Base-by-base conservation (phyloP, 2,329 filamentous ascomycete species). In the Exophiala sideris region DNA sequence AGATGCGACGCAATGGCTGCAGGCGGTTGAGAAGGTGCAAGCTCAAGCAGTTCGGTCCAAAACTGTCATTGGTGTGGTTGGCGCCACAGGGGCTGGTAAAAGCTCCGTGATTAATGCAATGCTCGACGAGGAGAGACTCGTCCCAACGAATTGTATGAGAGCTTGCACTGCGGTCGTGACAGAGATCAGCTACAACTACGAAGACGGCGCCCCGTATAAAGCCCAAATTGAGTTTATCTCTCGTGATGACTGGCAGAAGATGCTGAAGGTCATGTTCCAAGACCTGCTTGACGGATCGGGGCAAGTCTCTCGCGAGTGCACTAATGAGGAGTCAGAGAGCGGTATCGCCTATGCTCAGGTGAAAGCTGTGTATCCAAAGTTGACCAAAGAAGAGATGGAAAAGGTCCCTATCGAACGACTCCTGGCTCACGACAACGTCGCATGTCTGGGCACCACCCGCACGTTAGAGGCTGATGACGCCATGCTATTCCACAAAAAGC, bases 131-230 rank as follows among this genome's bases (percentile, higher is more conserved):
- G 80, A 85, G 58, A 72, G 77, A n/a, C 68, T 81, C 12, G 73
- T 75, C 0, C 76, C 78, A 0, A 82, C 79, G 0, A 81, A 79
- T 58, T 81, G 81, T 63, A 80, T 85, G 76, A 70, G 80, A 24
- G 82, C 83, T 1, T 85, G 82, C 52, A 86, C 83, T 0, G 81
- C 82, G 0, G 79, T 81, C 0, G 76, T 83, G 0, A 86, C 82
- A 0, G 82, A 86, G 61, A 74, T 86, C 1, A 76, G 76, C 0
- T 85, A 75, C 66, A 85, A 85, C 47, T 12, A 73, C 20, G 75
- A 69, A 6, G 63, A 71, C 0, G 56, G 45, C 11, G 64, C 76
- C 3, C 66, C 71, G 0, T 86, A 85, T 58, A 68, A 71, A 1
- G 82, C 80, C 0, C 76, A 82, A 45, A 73, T 86, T 10, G 77